Conservation (phyloP, 306 rosid species). For the Pachyrhizus erosus region DNA sequence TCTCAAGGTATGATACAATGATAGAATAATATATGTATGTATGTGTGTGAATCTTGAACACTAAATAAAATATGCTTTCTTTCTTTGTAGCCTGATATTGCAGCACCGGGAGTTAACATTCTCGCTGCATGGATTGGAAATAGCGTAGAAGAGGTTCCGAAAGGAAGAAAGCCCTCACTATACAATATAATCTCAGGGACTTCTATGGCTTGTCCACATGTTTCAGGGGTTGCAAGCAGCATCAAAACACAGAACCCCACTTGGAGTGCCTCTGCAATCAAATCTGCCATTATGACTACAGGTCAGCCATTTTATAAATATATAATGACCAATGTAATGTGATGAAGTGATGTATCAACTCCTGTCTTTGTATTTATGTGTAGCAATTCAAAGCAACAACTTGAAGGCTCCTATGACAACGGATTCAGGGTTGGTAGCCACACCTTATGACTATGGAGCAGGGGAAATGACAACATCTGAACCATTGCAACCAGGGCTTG, state of each 20-base stretch:
- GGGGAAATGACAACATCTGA: conserved; percentile 64
- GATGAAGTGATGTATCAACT: neutral
- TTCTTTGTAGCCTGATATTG: conserved; percentile 77
- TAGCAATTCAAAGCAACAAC: conserved; percentile 71
- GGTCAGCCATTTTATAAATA: conserved; percentile 45
- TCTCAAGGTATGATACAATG: conserved; percentile 57
- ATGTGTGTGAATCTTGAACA: too few species aligned
- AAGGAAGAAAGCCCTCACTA: conserved; percentile 48
- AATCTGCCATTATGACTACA: conserved; percentile 92
- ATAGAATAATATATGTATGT: too few species aligned
- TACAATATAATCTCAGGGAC: conserved; percentile 74
- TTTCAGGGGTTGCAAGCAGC: conserved; percentile 68
- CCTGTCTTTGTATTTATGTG: conserved; percentile 19
- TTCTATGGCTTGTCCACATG: conserved; percentile 89
- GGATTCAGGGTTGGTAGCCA: conserved; percentile 61
- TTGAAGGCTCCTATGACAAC: conserved; percentile 58
- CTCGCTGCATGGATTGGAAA: conserved; percentile 84
- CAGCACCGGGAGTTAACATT: conserved; percentile 90
- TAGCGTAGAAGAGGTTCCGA: conserved; percentile 9
- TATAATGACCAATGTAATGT: too few species aligned
- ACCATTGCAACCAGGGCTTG: conserved; percentile 76
- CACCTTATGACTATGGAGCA: conserved; percentile 85
- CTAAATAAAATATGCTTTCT: neutral
- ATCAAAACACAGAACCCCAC: conserved; percentile 65
- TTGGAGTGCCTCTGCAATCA: conserved; percentile 79